These are phyloP conservation scores for Trichoderma simmonsii DNA, from an alignment of 2,329 filamentous ascomycete species.

Conservation along the genomic window DNA sequence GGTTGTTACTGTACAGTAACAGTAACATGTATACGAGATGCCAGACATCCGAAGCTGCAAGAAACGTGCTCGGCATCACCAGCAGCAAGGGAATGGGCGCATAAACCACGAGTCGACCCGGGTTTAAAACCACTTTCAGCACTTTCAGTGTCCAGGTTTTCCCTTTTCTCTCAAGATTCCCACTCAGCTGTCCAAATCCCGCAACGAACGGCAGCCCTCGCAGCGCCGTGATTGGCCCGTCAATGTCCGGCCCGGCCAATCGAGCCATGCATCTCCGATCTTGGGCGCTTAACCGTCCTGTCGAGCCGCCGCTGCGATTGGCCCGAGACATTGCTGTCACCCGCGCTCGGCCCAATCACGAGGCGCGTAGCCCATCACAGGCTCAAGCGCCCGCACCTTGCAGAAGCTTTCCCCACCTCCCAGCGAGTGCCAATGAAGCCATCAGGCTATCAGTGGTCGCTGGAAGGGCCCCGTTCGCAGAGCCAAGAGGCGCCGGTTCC, in stretches of 20 bases:
- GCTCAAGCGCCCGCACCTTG: conserved; percentile 14
- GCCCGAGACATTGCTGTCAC: conserved; percentile 14
- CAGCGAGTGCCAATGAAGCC: not conserved
- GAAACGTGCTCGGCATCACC: not conserved
- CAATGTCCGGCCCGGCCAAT: conserved; percentile 28
- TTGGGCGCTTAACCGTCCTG: conserved; percentile 33
- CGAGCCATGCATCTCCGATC: conserved; percentile 23
- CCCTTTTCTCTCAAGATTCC: not conserved
- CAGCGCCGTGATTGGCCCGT: conserved; percentile 27
- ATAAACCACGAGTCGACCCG: not conserved
- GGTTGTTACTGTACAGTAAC: not conserved
- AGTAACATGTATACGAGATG: not conserved
- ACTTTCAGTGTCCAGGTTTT: not conserved
- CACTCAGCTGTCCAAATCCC: not conserved
- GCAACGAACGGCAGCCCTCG: not conserved
- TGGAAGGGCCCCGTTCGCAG: not conserved
- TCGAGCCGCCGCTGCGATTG: conserved; percentile 27
- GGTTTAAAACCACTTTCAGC: not conserved
- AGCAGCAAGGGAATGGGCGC: not conserved
- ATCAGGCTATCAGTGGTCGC: not conserved
- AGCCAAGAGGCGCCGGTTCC: conserved; percentile 6
- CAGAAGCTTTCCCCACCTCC: conserved; percentile 13
- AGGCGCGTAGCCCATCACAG: not conserved
- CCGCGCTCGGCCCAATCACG: conserved; percentile 13
- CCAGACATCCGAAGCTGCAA: not conserved